These are phyloP conservation scores for Triticum urartu DNA, from an alignment of 176 grass and related monocot genomes.

Conservation along the genomic window DNA sequence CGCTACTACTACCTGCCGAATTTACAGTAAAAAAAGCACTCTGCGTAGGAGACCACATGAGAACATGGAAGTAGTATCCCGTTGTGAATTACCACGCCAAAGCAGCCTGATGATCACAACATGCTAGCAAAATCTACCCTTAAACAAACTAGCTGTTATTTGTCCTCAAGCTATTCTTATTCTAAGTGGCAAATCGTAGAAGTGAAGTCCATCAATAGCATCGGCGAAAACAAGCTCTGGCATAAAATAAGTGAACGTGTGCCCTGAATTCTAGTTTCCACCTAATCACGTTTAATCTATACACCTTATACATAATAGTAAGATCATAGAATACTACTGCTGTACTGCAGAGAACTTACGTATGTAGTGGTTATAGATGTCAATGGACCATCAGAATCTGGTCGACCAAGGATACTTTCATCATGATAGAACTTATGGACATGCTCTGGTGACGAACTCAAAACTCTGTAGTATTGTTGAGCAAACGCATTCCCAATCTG, in stretches of 20 bases:
- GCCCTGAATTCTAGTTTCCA: not conserved
- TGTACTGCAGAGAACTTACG: conserved; percentile 44
- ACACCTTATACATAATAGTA: conserved; percentile 6
- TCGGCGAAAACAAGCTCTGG: not conserved
- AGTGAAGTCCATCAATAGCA: not conserved
- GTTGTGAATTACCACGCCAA: not conserved
- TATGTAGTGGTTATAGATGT: conserved; percentile 48
- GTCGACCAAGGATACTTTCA: conserved; percentile 63
- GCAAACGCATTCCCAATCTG: conserved; percentile 84
- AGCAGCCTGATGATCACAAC: not conserved
- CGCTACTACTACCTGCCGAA: not conserved
- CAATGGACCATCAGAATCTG: conserved; percentile 71
- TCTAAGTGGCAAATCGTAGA: not conserved
- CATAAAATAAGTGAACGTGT: not conserved
- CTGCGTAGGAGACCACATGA: not conserved
- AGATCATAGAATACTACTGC: not conserved
- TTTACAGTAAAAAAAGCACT: not conserved
- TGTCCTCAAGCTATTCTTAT: not conserved
- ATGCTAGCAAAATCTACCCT: not conserved
- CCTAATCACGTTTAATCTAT: not conserved
- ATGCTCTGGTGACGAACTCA: conserved; percentile 41
- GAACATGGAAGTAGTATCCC: not conserved
- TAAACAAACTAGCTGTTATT: not conserved
- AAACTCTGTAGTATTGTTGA: conserved; percentile 73
- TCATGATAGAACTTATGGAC: conserved; percentile 79